These are phyloP conservation scores for Pharus latifolius DNA, from an alignment of 176 grass and related monocot species.

Conservation along the genomic window DNA sequence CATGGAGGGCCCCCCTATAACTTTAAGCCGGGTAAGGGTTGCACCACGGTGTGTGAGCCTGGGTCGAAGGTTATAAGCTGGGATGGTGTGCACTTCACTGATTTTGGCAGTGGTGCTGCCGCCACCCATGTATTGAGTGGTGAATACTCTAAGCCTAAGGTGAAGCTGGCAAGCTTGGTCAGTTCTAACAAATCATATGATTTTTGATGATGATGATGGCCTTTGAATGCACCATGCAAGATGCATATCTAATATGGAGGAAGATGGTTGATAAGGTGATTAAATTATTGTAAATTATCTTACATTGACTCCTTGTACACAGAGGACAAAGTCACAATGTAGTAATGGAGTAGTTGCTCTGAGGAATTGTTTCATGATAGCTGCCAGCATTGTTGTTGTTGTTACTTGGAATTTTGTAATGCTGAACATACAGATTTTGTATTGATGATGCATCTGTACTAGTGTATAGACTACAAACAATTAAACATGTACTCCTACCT, in stretches of 20 bases:
- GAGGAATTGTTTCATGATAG: too few relatives aligned
- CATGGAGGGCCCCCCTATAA: conserved; percentile 67
- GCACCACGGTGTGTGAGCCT: conserved; percentile 25
- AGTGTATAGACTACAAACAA: too few relatives aligned
- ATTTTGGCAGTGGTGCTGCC: conserved; percentile 31
- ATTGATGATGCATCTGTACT: not conserved
- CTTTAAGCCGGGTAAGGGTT: conserved; percentile 24
- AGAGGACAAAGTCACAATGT: not conserved
- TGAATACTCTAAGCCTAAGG: conserved; percentile 41
- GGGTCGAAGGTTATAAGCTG: conserved; percentile 40
- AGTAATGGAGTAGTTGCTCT: not conserved
- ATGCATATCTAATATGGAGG: not conserved
- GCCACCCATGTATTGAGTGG: conserved; percentile 25
- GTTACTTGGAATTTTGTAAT: not conserved
- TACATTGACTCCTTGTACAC: conserved; percentile 23
- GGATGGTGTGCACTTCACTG: conserved; percentile 49
- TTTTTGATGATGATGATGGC: conserved; percentile 11
- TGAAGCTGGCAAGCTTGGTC: conserved; percentile 51
- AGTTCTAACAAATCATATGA: conserved; percentile 23
- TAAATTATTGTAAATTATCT: not conserved
- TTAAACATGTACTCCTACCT: too few relatives aligned
- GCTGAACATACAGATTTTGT: not conserved
- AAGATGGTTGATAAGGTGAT: not conserved
- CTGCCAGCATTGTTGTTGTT: not conserved
- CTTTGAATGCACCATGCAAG: not conserved